phyloP scores from a whole-genome alignment of 2,329 filamentous ascomycete genomes.

The Colletotrichum tamarilloi region DNA sequence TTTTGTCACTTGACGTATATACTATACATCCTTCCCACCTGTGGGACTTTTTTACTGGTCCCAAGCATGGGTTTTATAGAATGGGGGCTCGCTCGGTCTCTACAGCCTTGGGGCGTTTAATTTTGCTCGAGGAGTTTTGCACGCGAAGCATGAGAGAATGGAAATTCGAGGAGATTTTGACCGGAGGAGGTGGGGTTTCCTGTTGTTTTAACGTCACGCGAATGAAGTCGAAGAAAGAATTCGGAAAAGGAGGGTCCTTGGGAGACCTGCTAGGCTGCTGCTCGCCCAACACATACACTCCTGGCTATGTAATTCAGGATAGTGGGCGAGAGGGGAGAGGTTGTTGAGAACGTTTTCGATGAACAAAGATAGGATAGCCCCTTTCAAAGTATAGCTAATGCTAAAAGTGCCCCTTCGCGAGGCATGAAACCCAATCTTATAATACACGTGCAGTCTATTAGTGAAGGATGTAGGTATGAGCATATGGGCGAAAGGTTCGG shows the following conservation, averaged over 20 bases:
- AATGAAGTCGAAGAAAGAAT: slow-evolving; percentile 17
- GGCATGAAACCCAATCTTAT: neutral
- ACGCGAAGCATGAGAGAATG: slow-evolving; percentile 29
- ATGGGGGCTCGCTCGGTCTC: slow-evolving; percentile 7
- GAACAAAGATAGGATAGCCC: slow-evolving; percentile 14
- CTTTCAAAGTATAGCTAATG: slow-evolving; percentile 28
- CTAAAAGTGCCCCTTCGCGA: slow-evolving; percentile 8
- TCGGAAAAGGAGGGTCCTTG: neutral
- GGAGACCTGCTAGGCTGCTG: neutral
- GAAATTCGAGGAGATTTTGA: neutral
- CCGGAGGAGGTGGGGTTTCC: neutral
- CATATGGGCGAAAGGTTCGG: neutral
- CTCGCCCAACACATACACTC: neutral
- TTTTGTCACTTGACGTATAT: neutral
- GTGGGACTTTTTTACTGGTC: neutral
- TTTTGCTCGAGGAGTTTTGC: slow-evolving; percentile 19
- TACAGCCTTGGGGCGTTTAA: slow-evolving; percentile 23
- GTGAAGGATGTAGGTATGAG: neutral
- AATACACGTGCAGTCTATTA: no score
- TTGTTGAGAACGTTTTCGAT: neutral
- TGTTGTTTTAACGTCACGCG: slow-evolving; percentile 11
- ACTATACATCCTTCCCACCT: neutral
- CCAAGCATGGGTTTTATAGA: neutral
- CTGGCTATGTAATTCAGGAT: slow-evolving; percentile 19
- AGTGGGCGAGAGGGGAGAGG: neutral